Evolutionary conservation across 257 asterid genomes (phyloP).

Genomic region (Prunella vulgaris): DNA sequence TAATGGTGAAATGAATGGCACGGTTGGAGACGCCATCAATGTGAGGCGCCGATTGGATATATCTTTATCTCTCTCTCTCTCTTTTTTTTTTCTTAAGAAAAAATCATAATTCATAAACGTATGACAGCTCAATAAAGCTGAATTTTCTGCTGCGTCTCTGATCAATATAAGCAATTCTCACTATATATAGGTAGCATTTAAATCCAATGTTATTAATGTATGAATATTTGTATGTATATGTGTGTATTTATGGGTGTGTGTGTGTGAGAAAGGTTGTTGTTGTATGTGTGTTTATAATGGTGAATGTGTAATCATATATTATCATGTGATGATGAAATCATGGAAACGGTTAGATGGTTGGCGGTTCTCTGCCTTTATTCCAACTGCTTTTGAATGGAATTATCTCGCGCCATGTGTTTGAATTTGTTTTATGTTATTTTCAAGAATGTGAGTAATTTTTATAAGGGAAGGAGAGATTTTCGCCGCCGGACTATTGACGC

Average conservation of each 20-base stretch:
- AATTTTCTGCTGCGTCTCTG: slow-evolving; percentile 11
- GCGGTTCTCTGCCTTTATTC: slow-evolving; percentile 4
- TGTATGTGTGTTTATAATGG: background rate
- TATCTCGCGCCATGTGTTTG: slow-evolving; percentile 10
- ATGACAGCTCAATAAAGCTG: slow-evolving; percentile 24
- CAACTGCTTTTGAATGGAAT: slow-evolving; percentile 14
- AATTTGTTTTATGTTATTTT: background rate
- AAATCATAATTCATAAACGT: background rate
- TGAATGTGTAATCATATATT: background rate
- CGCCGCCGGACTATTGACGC: no score
- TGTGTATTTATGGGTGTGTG: background rate
- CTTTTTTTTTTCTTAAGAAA: background rate
- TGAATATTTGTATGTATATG: background rate
- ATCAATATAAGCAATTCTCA: background rate
- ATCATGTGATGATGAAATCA: slow-evolving; percentile 8
- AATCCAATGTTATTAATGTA: background rate
- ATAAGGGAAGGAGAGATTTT: no score
- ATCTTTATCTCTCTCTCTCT: background rate
- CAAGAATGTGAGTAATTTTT: background rate
- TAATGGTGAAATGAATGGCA: slow-evolving; percentile 46
- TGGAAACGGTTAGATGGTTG: background rate
- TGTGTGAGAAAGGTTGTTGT: background rate
- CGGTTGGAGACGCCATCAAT: slow-evolving; percentile 53
- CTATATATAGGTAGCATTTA: slow-evolving; percentile 7
- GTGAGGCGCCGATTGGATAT: slow-evolving; percentile 31